Percentiles rank a stretch among this genome's conserved stretches.
These are phyloP conservation scores for Amanita molliuscula DNA, from an alignment of 768 basidiomycete species.

Conservation along the genomic window DNA sequence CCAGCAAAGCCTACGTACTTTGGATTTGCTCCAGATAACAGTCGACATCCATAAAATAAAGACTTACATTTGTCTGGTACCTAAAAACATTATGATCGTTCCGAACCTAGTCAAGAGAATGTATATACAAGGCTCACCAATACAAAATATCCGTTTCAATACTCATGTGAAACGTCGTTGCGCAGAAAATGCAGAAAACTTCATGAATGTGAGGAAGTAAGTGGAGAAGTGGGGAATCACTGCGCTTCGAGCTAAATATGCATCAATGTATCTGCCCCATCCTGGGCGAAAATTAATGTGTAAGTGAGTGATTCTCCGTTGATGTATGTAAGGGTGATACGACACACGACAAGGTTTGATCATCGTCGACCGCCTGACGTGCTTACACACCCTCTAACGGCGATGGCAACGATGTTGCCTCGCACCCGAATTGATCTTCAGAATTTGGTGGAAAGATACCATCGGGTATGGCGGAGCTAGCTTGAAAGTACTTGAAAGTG, in stretches of 20 bases:
- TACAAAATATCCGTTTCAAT: background rate
- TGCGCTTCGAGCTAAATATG: background rate
- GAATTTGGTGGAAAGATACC: too few species aligned
- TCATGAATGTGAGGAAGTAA: background rate
- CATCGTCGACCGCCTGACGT: background rate
- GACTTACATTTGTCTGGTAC: slow-evolving; percentile 3
- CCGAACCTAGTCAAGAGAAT: background rate
- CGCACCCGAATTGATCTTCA: too few species aligned
- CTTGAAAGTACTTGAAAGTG: too few species aligned
- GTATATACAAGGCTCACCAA: background rate
- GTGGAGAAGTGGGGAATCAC: background rate
- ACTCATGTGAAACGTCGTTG: background rate
- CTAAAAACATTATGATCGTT: background rate
- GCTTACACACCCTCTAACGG: background rate
- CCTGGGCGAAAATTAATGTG: background rate
- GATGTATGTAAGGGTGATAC: background rate
- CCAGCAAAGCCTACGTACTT: slow-evolving; percentile 44
- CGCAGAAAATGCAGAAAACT: background rate
- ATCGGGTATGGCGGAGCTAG: too few species aligned
- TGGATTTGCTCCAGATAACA: background rate
- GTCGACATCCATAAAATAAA: background rate
- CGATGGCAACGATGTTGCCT: background rate
- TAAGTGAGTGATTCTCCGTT: background rate
- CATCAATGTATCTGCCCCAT: background rate
- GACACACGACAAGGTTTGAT: background rate